Conservation (phyloP, 148 eudicot genomes). For the Arctostaphylos glauca region DNA sequence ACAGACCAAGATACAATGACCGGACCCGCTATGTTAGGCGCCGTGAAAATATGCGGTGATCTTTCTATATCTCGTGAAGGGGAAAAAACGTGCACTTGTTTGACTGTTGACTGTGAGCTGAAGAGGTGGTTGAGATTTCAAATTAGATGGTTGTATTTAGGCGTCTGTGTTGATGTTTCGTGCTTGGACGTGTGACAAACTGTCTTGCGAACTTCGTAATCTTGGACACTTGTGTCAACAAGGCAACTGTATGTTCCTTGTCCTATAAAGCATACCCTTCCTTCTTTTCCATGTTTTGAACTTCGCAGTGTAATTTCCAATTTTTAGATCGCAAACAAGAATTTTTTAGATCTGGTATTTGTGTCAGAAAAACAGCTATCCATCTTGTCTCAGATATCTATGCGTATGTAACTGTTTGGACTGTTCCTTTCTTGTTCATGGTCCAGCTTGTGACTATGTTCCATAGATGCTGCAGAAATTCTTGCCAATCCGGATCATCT, state of each 20-base stretch:
- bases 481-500: too few species aligned
- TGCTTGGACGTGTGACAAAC: conserved; percentile 3
- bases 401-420: too few species aligned
- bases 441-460: too few species aligned
- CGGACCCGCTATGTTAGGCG: conserved; percentile 82
- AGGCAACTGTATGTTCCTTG: background rate
- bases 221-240: background rate
- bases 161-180: background rate
- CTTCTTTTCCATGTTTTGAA: too few species aligned
- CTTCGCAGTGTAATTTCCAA: too few species aligned
- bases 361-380: too few species aligned
- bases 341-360: too few species aligned
- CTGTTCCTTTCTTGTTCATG: too few species aligned
- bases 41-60: conserved; percentile 64
- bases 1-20: conserved; percentile 92
- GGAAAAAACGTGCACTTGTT: background rate
- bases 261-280: background rate
- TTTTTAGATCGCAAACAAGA: too few species aligned
- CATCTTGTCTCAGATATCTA: too few species aligned
- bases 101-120: too few species aligned
- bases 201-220: background rate
- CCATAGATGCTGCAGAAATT: too few species aligned
- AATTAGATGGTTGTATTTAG: background rate
- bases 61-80: background rate
- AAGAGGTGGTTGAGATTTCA: background rate